Percentiles rank a stretch among this genome's conserved stretches.
Conservation (phyloP, 1,284 basidiomycete genomes). For the Marasmius tenuissimus region DNA sequence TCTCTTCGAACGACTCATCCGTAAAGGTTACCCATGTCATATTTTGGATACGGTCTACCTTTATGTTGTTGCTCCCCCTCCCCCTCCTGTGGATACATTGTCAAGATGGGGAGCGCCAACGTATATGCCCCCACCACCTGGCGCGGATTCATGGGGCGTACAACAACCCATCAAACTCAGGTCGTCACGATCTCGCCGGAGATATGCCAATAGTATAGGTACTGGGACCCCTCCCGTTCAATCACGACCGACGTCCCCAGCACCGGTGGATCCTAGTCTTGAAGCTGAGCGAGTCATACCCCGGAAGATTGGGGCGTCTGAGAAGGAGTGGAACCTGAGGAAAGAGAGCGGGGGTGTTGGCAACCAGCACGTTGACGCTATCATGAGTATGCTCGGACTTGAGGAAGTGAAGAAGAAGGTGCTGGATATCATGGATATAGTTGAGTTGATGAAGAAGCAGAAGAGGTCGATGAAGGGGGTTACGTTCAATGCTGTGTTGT, state of each 20-base stretch:
- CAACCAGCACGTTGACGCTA: slow-evolving; percentile 47
- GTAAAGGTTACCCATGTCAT: background rate
- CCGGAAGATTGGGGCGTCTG: background rate
- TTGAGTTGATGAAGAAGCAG: slow-evolving; percentile 49
- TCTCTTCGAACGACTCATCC: background rate
- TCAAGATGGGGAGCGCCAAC: background rate
- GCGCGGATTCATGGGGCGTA: background rate
- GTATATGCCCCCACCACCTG: background rate
- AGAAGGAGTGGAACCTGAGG: slow-evolving; percentile 45
- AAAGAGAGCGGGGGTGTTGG: slow-evolving; percentile 45
- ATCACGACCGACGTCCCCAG: background rate
- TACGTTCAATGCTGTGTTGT: slow-evolving; percentile 51
- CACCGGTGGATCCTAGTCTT: no score
- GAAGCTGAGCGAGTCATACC: background rate
- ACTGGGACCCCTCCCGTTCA: no score
- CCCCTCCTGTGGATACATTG: background rate
- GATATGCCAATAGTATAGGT: no score
- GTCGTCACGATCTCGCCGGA: no score
- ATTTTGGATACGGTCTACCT: background rate
- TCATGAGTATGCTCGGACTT: slow-evolving; percentile 61
- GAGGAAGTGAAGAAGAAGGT: slow-evolving; percentile 55
- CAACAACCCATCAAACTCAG: no score
- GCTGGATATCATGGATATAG: slow-evolving; percentile 49
- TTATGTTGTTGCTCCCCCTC: background rate
- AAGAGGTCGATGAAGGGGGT: slow-evolving; percentile 44